phyloP scores from a whole-genome alignment of 1,284 basidiomycete species.

The Uromyces viciae-fabae region DNA sequence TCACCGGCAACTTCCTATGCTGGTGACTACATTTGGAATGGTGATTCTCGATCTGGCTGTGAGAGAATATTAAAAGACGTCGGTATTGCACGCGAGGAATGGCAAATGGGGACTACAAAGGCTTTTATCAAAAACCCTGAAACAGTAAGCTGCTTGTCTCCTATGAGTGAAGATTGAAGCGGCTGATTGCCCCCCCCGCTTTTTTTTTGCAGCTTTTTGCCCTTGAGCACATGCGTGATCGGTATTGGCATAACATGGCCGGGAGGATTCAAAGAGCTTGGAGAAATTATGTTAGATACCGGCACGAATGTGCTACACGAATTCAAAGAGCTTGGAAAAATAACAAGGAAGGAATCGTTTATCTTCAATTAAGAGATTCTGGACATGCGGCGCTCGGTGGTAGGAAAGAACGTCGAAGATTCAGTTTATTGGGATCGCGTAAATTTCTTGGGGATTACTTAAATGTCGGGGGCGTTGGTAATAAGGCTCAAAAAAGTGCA shows the following conservation, averaged over 20 bases:
- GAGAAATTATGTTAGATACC: constrained; percentile 91
- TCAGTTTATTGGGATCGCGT: constrained; percentile 87
- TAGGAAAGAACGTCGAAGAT: constrained; percentile 88
- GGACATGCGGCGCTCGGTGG: constrained; percentile 86
- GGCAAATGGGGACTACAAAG: constrained; percentile 99
- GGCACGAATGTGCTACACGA: constrained; percentile 86
- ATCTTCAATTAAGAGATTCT: constrained; percentile 83
- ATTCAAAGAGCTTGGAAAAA: constrained; percentile 99
- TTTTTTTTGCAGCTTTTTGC: constrained; percentile 72
- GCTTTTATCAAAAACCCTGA: constrained; percentile 99
- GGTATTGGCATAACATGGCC: constrained; percentile 99
- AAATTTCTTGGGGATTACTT: constrained; percentile 97
- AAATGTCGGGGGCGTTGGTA: constrained; percentile 65
- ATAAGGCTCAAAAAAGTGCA: constrained; percentile 62
- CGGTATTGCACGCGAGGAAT: constrained; percentile 91
- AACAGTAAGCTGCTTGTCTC: constrained; percentile 64
- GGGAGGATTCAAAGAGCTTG: constrained; percentile 91
- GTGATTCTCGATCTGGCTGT: constrained; percentile 85
- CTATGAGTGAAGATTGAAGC: neutral
- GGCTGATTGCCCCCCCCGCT: neutral
- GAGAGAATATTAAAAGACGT: constrained; percentile 89
- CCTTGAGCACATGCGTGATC: constrained; percentile 95
- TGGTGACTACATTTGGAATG: constrained; percentile 96
- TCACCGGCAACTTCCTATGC: constrained; percentile 95
- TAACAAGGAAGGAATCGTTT: constrained; percentile 88